phyloP scores from a whole-genome alignment of 345 rosid species.

The Salix koriyanagi region DNA sequence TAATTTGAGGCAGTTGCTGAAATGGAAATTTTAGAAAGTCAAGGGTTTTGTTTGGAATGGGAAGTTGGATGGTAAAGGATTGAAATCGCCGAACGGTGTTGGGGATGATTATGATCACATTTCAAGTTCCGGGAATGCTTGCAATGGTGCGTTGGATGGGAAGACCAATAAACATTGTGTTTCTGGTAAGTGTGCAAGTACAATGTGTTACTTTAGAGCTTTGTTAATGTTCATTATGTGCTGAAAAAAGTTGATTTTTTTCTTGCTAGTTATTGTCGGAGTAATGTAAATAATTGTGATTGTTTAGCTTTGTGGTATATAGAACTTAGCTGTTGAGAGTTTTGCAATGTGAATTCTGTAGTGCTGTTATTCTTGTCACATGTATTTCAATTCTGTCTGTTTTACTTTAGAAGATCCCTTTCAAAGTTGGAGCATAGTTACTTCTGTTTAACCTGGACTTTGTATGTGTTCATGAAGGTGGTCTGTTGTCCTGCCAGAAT shows the following conservation, averaged over 20 bases:
- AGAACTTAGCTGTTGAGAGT: not conserved
- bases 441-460: not conserved
- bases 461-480: not conserved
- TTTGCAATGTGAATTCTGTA: not conserved
- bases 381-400: not conserved
- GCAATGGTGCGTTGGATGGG: constrained; percentile 37
- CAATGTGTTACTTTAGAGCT: not conserved
- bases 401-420: not conserved
- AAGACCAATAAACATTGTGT: constrained; percentile 41
- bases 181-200: constrained; percentile 41
- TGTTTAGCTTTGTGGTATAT: not conserved
- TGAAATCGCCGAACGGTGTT: constrained; percentile 41
- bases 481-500: not conserved
- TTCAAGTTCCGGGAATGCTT: constrained; percentile 24
- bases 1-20: constrained; percentile 53
- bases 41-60: constrained; percentile 27
- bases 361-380: not conserved
- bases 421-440: not conserved
- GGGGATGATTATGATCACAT: constrained; percentile 15
- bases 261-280: not conserved
- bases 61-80: constrained; percentile 25
- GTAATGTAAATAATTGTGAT: not conserved
- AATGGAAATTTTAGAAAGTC: constrained; percentile 43
- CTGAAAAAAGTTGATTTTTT: not conserved
- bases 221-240: not conserved